These are phyloP conservation scores for Eucalyptus albens DNA, from an alignment of 345 rosid species.

Conservation along the genomic window DNA sequence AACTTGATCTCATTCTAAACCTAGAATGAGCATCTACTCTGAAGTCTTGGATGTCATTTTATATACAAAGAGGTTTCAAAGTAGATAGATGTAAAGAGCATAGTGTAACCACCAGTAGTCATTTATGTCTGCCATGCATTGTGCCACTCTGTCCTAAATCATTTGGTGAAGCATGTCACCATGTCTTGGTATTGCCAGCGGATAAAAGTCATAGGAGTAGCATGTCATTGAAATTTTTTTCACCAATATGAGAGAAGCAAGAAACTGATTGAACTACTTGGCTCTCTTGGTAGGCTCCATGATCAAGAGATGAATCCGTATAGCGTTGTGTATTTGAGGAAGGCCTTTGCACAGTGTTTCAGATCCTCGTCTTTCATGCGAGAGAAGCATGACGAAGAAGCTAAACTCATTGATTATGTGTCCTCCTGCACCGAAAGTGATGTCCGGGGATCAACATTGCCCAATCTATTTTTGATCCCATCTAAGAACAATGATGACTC, in stretches of 20 bases:
- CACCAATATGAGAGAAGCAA: not conserved
- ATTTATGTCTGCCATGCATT: not conserved
- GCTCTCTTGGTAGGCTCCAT: conserved; percentile 33
- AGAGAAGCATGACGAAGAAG: conserved; percentile 14
- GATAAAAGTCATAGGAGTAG: not conserved
- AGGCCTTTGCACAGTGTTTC: conserved; percentile 35
- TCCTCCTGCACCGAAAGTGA: not conserved
- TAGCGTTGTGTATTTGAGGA: conserved; percentile 15
- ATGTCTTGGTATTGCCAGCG: not conserved
- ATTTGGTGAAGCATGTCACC: not conserved
- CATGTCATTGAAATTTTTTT: not conserved
- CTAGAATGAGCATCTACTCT: not conserved
- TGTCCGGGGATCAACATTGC: conserved; percentile 6
- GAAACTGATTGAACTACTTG: not conserved
- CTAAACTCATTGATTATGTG: not conserved
- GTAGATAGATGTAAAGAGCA: not conserved
- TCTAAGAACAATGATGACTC: conserved; percentile 31
- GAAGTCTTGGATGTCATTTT: not conserved
- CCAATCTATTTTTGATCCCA: conserved; percentile 36
- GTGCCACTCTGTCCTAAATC: not conserved
- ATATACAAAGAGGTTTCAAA: not conserved
- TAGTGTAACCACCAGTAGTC: not conserved
- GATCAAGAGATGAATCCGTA: conserved; percentile 34
- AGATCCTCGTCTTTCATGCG: conserved; percentile 37
- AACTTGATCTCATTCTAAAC: not conserved